Evolutionary conservation across 306 rosid species (phyloP).

Genomic region (Cyclanthera cordifolia): DNA sequence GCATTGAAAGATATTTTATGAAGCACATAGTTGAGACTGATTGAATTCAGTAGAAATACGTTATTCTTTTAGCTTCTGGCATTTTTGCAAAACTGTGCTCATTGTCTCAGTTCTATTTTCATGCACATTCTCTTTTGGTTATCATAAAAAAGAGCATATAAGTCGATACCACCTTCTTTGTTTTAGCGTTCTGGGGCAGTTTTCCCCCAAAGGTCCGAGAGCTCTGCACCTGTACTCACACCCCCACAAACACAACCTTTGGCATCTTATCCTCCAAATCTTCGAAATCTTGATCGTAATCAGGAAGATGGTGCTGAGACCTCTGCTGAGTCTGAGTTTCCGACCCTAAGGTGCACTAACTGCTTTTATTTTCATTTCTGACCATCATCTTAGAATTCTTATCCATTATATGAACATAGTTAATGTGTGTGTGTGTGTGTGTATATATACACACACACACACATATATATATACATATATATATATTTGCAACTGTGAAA

Average conservation of each 20-base stretch:
- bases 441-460: too few species aligned
- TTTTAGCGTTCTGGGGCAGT: slow-evolving; percentile 87
- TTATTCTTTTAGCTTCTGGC: background rate
- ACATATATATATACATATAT: too few species aligned
- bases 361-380: slow-evolving; percentile 16
- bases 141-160: slow-evolving; percentile 1
- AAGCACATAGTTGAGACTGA: background rate
- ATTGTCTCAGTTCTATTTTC: background rate
- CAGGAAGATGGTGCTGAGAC: slow-evolving; percentile 52
- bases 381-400: background rate
- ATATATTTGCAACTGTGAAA: background rate
- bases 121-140: slow-evolving; percentile 4
- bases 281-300: slow-evolving; percentile 33
- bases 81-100: background rate
- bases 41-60: background rate
- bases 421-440: too few species aligned
- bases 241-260: slow-evolving; percentile 88
- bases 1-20: slow-evolving; percentile 9
- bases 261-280: slow-evolving; percentile 62
- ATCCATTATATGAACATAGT: background rate
- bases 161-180: slow-evolving; percentile 11
- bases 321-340: slow-evolving; percentile 69
- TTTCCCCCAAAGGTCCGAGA: slow-evolving; percentile 79
- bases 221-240: slow-evolving; percentile 73
- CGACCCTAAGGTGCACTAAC: slow-evolving; percentile 59